Percentiles rank a stretch among this genome's conserved stretches.
phyloP scores from a whole-genome alignment of 2,329 filamentous ascomycete species.

The Sclerotinia spermophila region DNA sequence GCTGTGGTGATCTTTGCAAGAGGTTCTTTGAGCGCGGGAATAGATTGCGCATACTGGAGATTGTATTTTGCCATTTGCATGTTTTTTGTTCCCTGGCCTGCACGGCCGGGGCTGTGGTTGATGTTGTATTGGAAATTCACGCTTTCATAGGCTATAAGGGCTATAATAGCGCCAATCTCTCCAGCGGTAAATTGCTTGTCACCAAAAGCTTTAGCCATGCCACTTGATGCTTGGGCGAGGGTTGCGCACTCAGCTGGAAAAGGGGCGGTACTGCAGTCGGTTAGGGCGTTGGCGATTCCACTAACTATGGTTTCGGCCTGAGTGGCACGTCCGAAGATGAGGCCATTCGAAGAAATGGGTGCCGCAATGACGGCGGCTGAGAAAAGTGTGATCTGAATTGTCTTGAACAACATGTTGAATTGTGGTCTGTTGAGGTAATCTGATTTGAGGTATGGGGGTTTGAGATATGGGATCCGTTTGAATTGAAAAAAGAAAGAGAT shows the following conservation, averaged over 20 bases:
- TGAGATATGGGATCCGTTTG: neutral
- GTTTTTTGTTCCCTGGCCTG: conserved; percentile 61
- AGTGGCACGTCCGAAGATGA: neutral
- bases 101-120: conserved; percentile 50
- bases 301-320: neutral
- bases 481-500: neutral
- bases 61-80: conserved; percentile 60
- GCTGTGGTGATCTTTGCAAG: conserved; percentile 34
- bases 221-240: conserved; percentile 37
- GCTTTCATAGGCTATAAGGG: conserved; percentile 59
- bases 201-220: neutral
- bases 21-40: conserved; percentile 42
- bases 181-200: neutral
- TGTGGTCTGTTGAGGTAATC: neutral
- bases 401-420: neutral
- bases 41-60: conserved; percentile 49
- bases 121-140: conserved; percentile 59
- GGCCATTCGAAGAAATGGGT: neutral
- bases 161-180: conserved; percentile 58
- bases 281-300: conserved; percentile 45
- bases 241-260: conserved; percentile 51
- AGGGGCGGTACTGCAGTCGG: conserved; percentile 43
- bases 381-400: neutral
- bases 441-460: neutral
- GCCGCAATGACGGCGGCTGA: neutral